Base-by-base conservation (phyloP, 352 stramenopile species). In the Phytophthora sp. region DNA sequence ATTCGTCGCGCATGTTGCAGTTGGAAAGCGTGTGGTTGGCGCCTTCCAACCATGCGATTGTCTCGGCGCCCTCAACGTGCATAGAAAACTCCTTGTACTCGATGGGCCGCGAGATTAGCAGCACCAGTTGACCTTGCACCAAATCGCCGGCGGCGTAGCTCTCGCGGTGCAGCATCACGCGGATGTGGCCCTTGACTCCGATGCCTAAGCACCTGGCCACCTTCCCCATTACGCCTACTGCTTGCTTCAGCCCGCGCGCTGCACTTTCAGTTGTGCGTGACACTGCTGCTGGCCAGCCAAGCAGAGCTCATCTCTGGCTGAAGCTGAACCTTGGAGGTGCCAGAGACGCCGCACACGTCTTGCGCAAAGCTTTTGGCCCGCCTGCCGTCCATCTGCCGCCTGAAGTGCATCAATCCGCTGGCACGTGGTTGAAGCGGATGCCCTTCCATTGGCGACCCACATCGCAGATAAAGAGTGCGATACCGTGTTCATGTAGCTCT, bases 71-170 rank as follows among this genome's bases (percentile, higher is more conserved):
- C 29, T 63, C 41, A 3, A 74, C 55, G 21, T 70, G 54, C 35
- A 74, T 58, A 7, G 53, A 74, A 13, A 74, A 70, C 11, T 52
- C 53, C 30, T 65, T 26, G 51, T 59, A 71, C 20, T 71, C 50
- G 8, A 77, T 60, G 21, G 39, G 41, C 2, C 57, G 42, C 16
- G 51, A 42, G 18, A 77, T 41, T 13, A 53, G 51, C 15, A 77
- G 56, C 26, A 66, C 12, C 23, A 77, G 18, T 49, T 67, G 55
- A 27, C 70, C 70, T 38, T 69, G 59, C 35, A 74, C 57, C n/a
- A 66, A 7, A 23, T 74, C 70, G 15, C 70, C 70, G 12, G 60
- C 70, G 8, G 56, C 46, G 52, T 74, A 77, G 23, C 31, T 62
- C 41, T 66, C 45, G 29, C 61, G 65, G 7, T 66, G 18, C 16